Percentiles rank a stretch among this genome's conserved stretches.
Conservation (phyloP, 257 asterid genomes). For the Forsythia viridissima region DNA sequence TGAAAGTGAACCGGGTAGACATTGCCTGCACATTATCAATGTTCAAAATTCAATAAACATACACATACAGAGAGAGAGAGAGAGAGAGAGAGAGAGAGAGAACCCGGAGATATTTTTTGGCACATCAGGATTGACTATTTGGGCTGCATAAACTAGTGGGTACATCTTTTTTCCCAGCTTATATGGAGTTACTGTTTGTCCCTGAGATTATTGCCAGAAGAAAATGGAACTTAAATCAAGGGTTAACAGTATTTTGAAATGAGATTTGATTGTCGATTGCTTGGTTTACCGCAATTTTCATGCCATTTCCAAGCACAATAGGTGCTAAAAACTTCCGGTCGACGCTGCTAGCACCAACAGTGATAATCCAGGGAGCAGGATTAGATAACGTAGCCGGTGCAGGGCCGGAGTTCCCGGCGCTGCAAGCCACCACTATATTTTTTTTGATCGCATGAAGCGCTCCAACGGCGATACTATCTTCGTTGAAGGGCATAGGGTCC, state of each 20-base stretch:
- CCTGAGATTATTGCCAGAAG: conserved; percentile 40
- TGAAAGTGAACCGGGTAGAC: conserved; percentile 75
- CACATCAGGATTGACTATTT: conserved; percentile 49
- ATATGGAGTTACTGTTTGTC: conserved; percentile 74
- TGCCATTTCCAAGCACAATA: conserved; percentile 71
- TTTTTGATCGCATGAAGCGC: conserved; percentile 79
- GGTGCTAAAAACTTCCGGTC: conserved; percentile 62
- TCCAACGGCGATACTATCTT: conserved; percentile 73
- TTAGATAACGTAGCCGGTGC: conserved; percentile 56
- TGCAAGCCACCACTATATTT: conserved; percentile 69
- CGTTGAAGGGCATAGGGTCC: conserved; percentile 36
- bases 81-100: neutral
- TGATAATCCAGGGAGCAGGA: conserved; percentile 89
- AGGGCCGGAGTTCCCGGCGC: conserved; percentile 90
- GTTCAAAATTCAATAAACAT: conserved; percentile 2
- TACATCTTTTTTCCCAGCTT: conserved; percentile 51
- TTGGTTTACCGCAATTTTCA: conserved; percentile 41
- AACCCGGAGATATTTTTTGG: conserved; percentile 56
- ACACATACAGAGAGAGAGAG: neutral
- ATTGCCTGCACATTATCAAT: conserved; percentile 51
- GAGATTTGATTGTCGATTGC: neutral
- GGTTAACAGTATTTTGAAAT: neutral
- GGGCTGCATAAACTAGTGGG: conserved; percentile 71
- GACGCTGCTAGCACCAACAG: conserved; percentile 88
- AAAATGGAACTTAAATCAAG: neutral